A percentile compares a stretch with the other conserved stretches of the same genome.
Evolutionary conservation across 768 basidiomycete species (phyloP).

Genomic region (Hericium rajendrae): DNA sequence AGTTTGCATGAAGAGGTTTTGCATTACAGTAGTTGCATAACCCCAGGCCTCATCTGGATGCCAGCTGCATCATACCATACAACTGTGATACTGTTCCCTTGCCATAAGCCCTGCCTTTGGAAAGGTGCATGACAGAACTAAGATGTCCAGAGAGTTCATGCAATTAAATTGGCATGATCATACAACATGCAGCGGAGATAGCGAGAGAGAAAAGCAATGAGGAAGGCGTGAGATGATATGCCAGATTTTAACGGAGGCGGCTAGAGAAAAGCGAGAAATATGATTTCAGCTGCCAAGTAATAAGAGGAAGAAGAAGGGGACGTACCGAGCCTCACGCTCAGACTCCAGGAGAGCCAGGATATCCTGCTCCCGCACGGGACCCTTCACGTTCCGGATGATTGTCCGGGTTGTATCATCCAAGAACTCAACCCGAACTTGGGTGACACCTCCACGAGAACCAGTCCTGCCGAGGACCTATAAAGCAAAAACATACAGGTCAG

Average conservation of each 20-base stretch:
- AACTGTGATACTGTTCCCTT: too few relatives aligned
- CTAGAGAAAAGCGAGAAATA: constrained; percentile 11
- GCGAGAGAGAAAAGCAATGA: constrained; percentile 10
- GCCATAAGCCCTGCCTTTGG: too few relatives aligned
- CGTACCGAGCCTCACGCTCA: constrained; percentile 98
- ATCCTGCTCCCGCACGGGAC: constrained; percentile 92
- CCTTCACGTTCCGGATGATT: constrained; percentile 99
- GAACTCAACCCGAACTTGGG: constrained; percentile 98
- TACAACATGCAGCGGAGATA: constrained; percentile 11
- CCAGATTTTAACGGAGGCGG: constrained; percentile 22
- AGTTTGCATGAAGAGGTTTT: too few relatives aligned
- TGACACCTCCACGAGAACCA: constrained; percentile 97
- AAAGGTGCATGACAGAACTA: too few relatives aligned
- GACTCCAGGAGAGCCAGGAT: constrained; percentile 94
- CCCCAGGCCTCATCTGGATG: too few relatives aligned
- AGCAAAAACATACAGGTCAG: constrained; percentile 8
- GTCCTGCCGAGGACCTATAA: constrained; percentile 92
- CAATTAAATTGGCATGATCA: constrained; percentile 4
- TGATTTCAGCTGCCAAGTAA: not conserved
- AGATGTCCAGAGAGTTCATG: not conserved
- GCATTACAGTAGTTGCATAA: too few relatives aligned
- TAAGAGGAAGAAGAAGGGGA: constrained; percentile 15
- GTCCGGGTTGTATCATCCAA: constrained; percentile 94
- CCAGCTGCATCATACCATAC: too few relatives aligned
- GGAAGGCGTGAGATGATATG: not conserved